Evolutionary conservation across 176 grass and related monocot species (phyloP), one percentile per base, ranked within the genome.

Genomic region (Triticum aestivum): DNA sequence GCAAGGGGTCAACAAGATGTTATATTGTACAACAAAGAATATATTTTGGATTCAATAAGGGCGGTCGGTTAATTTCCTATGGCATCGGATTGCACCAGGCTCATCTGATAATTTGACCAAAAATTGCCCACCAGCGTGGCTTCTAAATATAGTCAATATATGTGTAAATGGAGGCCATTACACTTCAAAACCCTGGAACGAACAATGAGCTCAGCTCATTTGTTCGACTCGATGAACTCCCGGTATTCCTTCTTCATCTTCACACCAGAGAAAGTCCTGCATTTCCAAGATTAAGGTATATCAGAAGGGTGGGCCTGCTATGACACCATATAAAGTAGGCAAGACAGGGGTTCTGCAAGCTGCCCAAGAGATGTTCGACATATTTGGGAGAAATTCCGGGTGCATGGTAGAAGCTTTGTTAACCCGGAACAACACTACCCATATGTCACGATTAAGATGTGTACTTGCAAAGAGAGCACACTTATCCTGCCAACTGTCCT

Each of bases 221-320:
- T 99, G 86, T 97, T 91, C 4, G 89, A 79, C 82, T 97, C 97
- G 11, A 99, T 92, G 33, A 99, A 84, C 65, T 99, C 97, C 52
- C 86, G 85, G 51, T 99, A 99, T 91, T 99, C 94, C 65, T 99
- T 99, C 92, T 99, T 99, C 92, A 89, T 99, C 84, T 97, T 99
- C 63, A 99, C 94, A 67, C 97, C 97, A 32, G 97, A 82, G 59
- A 97, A 64, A 70, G 89, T 97, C 90, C 97, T 99, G 92, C 80
- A 77, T 82, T 82, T 67, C 49, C 84, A 81, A 82, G 52, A 84
- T 41, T 61, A 88, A 62, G 39, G 79, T 69, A 76, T 10, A 88
- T 87, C 23, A 92, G 75, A 79, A 17, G 3, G 30, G 20, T 30
- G 5, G 11, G 3, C 3, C 37, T 8, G 2, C 24, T 33, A 67